Evolutionary conservation across 2,329 filamentous ascomycete species (phyloP), one percentile per base, ranked within the genome.

Genomic region (Metarhizium sp.): DNA sequence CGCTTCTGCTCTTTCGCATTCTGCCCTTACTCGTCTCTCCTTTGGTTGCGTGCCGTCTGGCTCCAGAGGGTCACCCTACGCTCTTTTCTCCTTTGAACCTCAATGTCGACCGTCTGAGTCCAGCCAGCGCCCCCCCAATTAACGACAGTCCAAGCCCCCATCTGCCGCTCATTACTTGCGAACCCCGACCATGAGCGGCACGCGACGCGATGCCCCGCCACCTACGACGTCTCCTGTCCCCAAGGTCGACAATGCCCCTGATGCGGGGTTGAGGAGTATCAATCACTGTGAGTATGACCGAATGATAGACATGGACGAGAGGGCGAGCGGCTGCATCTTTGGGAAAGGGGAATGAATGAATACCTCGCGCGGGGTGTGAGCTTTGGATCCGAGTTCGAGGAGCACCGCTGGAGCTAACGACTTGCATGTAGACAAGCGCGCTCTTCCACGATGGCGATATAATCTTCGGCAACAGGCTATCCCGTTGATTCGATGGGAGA

Each of bases 401-500:
- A 10, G n/a, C 42, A 45, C 20, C 18, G 40, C 40, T 20, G n/a
- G 5, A 3, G 55, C 57, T 59, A 62, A 50, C 51, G 51, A 40
- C 30, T 50, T 48, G 53, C 25, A 42, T 20, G 45, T 50, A 96
- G 91, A 96, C 73, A 90, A 87, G 66, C 82, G 84, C 69, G 85
- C 85, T 62, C 83, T 99, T 57, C 92, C 94, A 54, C 72, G 72
- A 79, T 97, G 94, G 94, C 86, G 94, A 64, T 96, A 96, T 75
- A 75, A 77, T 59, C 73, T 96, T 62, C 90, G 94, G 69, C 87
- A 95, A 70, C 77, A 76, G 63, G 78, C 92, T 57, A 85, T 99
- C 57, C 92, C 92, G 59, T 78, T 97, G 57, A 85, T 97, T 55
- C 86, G 94, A 69, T 92, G 87, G 86, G 94, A 99, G 75, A 99